Conservation (phyloP, 139 green algal genomes). For the Volvox reticuliferus region DNA sequence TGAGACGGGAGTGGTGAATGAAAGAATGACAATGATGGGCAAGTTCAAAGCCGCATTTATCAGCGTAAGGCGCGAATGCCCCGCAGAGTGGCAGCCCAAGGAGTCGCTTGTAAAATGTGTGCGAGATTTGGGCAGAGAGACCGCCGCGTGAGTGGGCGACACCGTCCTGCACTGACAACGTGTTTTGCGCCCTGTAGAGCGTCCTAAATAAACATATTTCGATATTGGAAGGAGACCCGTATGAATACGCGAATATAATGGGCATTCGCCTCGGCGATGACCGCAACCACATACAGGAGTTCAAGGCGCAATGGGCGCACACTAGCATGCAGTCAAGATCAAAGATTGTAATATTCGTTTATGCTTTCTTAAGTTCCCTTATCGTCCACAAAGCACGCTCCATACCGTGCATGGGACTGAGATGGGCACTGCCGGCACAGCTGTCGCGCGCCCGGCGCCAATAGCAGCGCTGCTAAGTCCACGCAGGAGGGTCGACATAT, state of each 20-base stretch:
- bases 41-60: too few species aligned
- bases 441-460: neutral
- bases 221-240: too few species aligned
- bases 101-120: too few species aligned
- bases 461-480: neutral
- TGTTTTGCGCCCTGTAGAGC: too few species aligned
- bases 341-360: neutral
- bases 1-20: neutral
- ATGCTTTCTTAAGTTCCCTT: neutral
- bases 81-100: too few species aligned
- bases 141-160: too few species aligned
- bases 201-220: too few species aligned
- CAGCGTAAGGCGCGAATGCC: too few species aligned
- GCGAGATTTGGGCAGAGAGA: too few species aligned
- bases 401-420: conserved; percentile 1
- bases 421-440: conserved; percentile 6
- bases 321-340: neutral
- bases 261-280: neutral
- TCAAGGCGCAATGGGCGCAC: neutral
- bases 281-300: conserved; percentile 21
- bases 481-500: conserved; percentile 17
- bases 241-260: too few species aligned
- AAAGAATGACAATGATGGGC: too few species aligned
- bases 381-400: neutral
- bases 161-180: too few species aligned